Percentiles rank a stretch among this genome's conserved stretches.
Evolutionary conservation across 495 filamentous ascomycete genomes (phyloP).

Genomic region (Haplographium delicatum): DNA sequence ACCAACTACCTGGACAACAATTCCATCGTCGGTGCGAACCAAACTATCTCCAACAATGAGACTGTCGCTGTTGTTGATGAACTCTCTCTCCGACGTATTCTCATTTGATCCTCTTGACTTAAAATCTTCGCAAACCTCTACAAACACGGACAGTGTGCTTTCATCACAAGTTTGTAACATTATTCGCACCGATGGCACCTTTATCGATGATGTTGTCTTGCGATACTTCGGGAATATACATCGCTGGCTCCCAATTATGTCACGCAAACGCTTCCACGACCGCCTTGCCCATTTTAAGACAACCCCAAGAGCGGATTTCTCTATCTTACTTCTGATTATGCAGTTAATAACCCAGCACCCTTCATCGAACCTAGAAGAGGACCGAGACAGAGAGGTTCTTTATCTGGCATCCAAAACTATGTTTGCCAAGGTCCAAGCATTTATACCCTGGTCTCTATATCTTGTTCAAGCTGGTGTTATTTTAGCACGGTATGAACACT

Average conservation of each 20-base stretch:
- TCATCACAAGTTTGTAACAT: conserved; percentile 27
- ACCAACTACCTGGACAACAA: conserved; percentile 10
- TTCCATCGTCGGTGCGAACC: conserved; percentile 4
- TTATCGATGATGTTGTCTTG: conserved; percentile 30
- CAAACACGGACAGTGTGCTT: conserved; percentile 8
- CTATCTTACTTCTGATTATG: conserved; percentile 33
- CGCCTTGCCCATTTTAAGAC: conserved; percentile 21
- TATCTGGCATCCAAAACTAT: conserved; percentile 32
- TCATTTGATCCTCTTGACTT: background rate
- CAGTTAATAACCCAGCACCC: conserved; percentile 29
- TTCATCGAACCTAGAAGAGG: conserved; percentile 7
- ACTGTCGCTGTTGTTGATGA: conserved; percentile 16
- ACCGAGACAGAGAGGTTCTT: conserved; percentile 24
- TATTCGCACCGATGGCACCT: conserved; percentile 28
- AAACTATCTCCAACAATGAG: conserved; percentile 7
- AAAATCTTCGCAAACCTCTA: background rate
- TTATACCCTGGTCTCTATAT: conserved; percentile 23
- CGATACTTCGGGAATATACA: conserved; percentile 36
- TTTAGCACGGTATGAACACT: conserved; percentile 26
- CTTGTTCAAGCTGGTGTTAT: conserved; percentile 33
- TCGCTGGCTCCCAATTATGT: conserved; percentile 33
- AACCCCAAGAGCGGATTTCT: conserved; percentile 26
- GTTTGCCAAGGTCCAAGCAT: conserved; percentile 31
- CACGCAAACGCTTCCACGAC: conserved; percentile 27
- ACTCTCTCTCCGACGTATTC: conserved; percentile 12